These are phyloP conservation scores for Veloboletus limbatus DNA, from an alignment of 1,284 basidiomycete genomes.

Conservation along the genomic window DNA sequence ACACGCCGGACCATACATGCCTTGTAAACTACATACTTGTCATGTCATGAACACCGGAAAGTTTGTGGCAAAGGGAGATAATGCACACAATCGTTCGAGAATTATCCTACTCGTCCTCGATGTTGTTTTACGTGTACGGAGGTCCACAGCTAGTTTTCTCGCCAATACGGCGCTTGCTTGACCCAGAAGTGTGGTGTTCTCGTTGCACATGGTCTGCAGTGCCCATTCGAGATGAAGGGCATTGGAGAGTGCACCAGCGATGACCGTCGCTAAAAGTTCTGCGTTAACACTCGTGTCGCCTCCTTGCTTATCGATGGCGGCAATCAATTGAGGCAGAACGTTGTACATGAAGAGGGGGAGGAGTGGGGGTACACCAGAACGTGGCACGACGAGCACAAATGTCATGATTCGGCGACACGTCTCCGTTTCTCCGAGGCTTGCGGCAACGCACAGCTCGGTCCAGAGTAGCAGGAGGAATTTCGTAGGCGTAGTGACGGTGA, in stretches of 20 bases:
- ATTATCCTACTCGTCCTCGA: conserved; percentile 49
- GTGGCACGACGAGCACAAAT: conserved; percentile 61
- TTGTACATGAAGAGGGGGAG: conserved; percentile 70
- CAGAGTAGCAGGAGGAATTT: conserved; percentile 63
- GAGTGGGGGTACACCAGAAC: conserved; percentile 53
- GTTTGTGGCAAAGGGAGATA: conserved; percentile 63
- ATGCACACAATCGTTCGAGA: conserved; percentile 57
- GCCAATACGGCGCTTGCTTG: conserved; percentile 62
- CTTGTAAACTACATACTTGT: conserved; percentile 10
- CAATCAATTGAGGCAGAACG: conserved; percentile 57
- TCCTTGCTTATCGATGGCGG: conserved; percentile 50
- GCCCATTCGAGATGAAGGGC: conserved; percentile 70
- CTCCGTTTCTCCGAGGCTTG: conserved; percentile 56
- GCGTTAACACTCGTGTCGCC: conserved; percentile 53
- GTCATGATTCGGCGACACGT: conserved; percentile 58
- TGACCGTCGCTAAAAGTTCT: conserved; percentile 58
- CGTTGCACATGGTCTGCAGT: conserved; percentile 49
- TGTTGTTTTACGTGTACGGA: conserved; percentile 51
- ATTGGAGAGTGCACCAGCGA: conserved; percentile 61
- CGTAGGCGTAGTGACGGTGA: conserved; percentile 52
- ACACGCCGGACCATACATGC: not conserved
- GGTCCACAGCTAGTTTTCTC: conserved; percentile 54
- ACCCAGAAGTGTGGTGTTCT: conserved; percentile 50
- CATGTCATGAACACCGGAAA: conserved; percentile 62
- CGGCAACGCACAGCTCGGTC: conserved; percentile 52